Conservation (phyloP, 805 yeast genomes). For the Saturnispora silvae region DNA sequence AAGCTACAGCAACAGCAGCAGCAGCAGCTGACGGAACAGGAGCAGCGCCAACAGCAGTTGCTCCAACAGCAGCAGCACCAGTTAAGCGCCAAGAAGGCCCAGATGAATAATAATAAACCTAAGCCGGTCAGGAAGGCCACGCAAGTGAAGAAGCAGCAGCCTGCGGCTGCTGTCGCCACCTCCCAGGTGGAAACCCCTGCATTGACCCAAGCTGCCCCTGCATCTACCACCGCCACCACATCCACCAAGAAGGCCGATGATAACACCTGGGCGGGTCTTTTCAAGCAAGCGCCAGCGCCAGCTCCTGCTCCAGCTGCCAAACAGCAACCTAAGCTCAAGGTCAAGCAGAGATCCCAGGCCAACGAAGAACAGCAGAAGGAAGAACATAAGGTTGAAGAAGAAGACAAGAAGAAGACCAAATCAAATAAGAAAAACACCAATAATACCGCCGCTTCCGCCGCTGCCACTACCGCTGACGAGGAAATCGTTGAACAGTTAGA, state of each 20-base stretch:
- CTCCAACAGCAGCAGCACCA: slow-evolving; percentile 7
- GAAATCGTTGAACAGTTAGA: slow-evolving; percentile 8
- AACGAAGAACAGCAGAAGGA: neutral
- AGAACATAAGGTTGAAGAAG: slow-evolving; percentile 4
- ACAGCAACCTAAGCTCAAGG: neutral
- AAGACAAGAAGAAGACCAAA: neutral
- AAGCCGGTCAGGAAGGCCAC: too few species aligned
- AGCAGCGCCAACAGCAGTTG: slow-evolving; percentile 1
- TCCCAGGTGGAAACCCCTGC: slow-evolving; percentile 3
- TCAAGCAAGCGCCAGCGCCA: slow-evolving; percentile 19
- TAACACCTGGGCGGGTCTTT: slow-evolving; percentile 18
- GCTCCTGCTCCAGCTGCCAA: slow-evolving; percentile 10
- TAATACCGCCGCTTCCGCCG: too few species aligned
- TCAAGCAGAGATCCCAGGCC: neutral
- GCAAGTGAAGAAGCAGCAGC: too few species aligned
- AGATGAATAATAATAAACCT: slow-evolving; percentile 1
- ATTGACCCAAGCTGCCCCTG: slow-evolving; percentile 11
- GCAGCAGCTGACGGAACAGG: slow-evolving; percentile 6
- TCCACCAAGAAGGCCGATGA: neutral
- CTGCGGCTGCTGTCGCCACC: too few species aligned
- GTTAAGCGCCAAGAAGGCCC: slow-evolving; percentile 10
- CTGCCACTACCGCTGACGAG: slow-evolving; percentile 7
- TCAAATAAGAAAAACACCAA: too few species aligned
- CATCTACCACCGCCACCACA: slow-evolving; percentile 2
- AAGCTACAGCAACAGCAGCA: slow-evolving; percentile 2